Evolutionary conservation across 495 filamentous ascomycete genomes (phyloP), one percentile per base, ranked within the genome.

Genomic region (Rhizodiscina lignyota): DNA sequence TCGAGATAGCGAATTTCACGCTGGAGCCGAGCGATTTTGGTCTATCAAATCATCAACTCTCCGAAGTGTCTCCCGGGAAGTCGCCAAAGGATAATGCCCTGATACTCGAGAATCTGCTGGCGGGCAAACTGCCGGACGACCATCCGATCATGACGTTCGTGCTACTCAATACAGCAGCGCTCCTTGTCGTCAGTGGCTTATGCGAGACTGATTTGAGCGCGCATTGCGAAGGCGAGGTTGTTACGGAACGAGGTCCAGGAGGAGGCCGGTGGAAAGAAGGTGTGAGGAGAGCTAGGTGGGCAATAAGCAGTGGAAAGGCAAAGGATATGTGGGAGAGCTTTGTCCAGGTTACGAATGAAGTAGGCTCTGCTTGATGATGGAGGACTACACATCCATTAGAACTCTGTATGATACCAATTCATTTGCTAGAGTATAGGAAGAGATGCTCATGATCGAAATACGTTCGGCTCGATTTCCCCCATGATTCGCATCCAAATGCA

Each of bases 101-200:
- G 21, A 94, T 94, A 35, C 60, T 99, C 28, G 73, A 73, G 54
- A 63, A 64, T 37, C 72, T 99, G 10, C 52, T 99, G 35, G 65
- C 68, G 15, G 79, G 79, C 31, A 68, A 83, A 53, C 49, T 91
- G 36, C 61, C 68, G 1, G 61, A 63, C 6, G 77, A 82, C 41
- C 74, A 91, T 51, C 82, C 91, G 2, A 83, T 99, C 43, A 52
- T 91, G 53, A 75, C 89, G 48, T 96, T 96, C 47, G 87, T 99
- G 29, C 60, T 94, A 27, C 76, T 94, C 52, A 99, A 99, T 49
- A 77, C 86, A 0, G 89, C 89, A 1, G 83, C 83, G 10, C 58
- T 96, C 32, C 66, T 96, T 17, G 85, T 86, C 0, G 69, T 77
- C 4, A 64, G 80, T 1, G 91, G 91, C 0, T 56, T 91, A n/a